phyloP scores from a whole-genome alignment of 2,329 filamentous ascomycete genomes.

The Colletotrichum limetticola region DNA sequence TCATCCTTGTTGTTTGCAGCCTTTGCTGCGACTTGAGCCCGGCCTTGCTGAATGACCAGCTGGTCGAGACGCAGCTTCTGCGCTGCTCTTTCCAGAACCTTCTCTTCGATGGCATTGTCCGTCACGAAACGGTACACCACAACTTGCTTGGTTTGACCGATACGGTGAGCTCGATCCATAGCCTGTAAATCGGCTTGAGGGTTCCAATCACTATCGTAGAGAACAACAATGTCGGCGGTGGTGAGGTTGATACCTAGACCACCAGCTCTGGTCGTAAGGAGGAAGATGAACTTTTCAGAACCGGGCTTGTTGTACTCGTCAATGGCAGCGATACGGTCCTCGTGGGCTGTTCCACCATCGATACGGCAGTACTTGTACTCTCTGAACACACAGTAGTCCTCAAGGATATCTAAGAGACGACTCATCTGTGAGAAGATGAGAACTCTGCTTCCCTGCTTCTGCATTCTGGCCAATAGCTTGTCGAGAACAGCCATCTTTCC shows the following conservation, averaged over 20 bases:
- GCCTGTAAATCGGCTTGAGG: constrained; percentile 98
- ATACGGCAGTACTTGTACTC: constrained; percentile 97
- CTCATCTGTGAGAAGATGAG: constrained; percentile 99
- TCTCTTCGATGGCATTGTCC: constrained; percentile 98
- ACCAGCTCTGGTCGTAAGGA: constrained; percentile 94
- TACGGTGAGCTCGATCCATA: constrained; percentile 98
- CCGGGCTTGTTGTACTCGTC: constrained; percentile 97
- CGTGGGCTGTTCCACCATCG: constrained; percentile 94
- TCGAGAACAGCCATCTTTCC: constrained; percentile 98
- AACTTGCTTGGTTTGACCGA: constrained; percentile 98
- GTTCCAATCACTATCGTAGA: constrained; percentile 99
- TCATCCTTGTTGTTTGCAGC: constrained; percentile 96
- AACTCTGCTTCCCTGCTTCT: constrained; percentile 90
- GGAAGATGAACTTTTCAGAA: constrained; percentile 96
- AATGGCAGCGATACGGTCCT: constrained; percentile 96
- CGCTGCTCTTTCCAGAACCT: constrained; percentile 94
- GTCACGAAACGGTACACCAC: constrained; percentile 97
- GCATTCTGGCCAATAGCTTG: constrained; percentile 85
- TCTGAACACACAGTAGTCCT: constrained; percentile 97
- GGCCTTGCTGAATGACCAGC: constrained; percentile 96
- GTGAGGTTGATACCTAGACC: constrained; percentile 98
- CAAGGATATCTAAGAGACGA: constrained; percentile 93
- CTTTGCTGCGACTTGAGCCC: constrained; percentile 90
- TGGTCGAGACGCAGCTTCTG: constrained; percentile 97
- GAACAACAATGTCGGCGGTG: constrained; percentile 91